Conservation (phyloP, 1,284 basidiomycete species). For the Ceratobasidium sp. region DNA sequence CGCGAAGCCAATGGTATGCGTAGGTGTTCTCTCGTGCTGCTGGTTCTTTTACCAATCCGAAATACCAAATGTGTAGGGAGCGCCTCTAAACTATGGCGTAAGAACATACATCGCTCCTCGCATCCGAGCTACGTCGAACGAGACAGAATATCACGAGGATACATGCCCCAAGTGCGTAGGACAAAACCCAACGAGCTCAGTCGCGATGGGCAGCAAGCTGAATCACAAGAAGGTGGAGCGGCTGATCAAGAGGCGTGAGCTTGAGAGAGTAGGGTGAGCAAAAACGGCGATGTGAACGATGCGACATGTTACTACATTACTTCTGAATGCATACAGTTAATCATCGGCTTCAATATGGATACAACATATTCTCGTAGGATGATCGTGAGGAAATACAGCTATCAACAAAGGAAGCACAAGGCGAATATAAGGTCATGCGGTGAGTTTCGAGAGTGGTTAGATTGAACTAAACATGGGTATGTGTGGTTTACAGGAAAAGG, state of each 20-base stretch:
- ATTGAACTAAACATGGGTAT: background rate
- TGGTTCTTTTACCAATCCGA: background rate
- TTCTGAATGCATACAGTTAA: constrained; percentile 26
- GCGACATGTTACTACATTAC: constrained; percentile 21
- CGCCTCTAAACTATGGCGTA: constrained; percentile 93
- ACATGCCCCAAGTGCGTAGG: constrained; percentile 90
- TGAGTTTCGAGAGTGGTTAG: no score
- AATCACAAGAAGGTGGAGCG: constrained; percentile 88
- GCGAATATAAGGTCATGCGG: no score
- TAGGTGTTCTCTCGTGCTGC: constrained; percentile 67
- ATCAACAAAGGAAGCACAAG: no score
- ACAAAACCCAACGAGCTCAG: constrained; percentile 87
- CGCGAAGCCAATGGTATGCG: constrained; percentile 87
- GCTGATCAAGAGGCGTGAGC: constrained; percentile 68
- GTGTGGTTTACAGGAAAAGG: background rate
- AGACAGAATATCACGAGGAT: constrained; percentile 90
- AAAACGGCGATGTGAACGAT: background rate
- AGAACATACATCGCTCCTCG: constrained; percentile 94
- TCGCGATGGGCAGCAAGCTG: constrained; percentile 93
- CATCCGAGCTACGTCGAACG: constrained; percentile 82
- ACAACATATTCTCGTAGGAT: background rate
- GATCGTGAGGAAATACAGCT: no score
- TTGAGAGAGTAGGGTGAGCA: background rate
- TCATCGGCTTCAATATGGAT: background rate
- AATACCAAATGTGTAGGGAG: constrained; percentile 69